Percentiles rank a stretch among this genome's conserved stretches.
phyloP scores from a whole-genome alignment of 208 protist species.

The Trypanosoma congolense region DNA sequence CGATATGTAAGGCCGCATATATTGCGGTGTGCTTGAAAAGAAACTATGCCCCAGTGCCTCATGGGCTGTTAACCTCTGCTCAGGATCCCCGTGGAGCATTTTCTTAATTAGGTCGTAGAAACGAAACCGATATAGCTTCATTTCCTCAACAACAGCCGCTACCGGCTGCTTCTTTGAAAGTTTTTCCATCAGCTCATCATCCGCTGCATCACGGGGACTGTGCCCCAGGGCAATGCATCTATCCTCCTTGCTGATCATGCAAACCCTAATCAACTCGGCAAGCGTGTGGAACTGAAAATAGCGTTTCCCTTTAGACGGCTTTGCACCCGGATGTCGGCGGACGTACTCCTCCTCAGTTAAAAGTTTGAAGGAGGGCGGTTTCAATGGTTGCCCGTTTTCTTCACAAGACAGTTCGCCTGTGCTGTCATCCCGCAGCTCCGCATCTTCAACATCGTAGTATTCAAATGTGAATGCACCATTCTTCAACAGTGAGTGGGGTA shows the following conservation, averaged over 20 bases:
- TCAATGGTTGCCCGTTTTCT: not conserved
- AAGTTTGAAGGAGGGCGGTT: conserved; percentile 4
- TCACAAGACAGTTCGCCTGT: not conserved
- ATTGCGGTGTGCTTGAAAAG: conserved; percentile 47
- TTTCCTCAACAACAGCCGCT: conserved; percentile 35
- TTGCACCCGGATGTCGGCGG: conserved; percentile 7
- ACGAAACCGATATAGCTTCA: conserved; percentile 70
- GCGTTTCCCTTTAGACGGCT: conserved; percentile 32
- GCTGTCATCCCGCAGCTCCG: conserved; percentile 1
- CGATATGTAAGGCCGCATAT: conserved; percentile 31
- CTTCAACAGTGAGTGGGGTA: conserved; percentile 66
- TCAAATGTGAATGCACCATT: conserved; percentile 29
- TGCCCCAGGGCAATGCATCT: conserved; percentile 47
- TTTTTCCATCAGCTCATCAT: not conserved
- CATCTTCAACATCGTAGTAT: conserved; percentile 42
- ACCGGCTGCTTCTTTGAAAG: conserved; percentile 5
- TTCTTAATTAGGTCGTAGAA: conserved; percentile 64
- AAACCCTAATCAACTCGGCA: conserved; percentile 63
- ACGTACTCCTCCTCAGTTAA: conserved; percentile 29
- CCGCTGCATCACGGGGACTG: conserved; percentile 27
- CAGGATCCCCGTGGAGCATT: conserved; percentile 57
- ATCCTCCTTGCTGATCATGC: conserved; percentile 57
- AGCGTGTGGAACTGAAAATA: conserved; percentile 68
- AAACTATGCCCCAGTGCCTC: conserved; percentile 63
- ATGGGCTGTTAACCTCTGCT: conserved; percentile 43